These are phyloP conservation scores for Cyclotella distinguenda DNA, from an alignment of 108 stramenopile species.

Conservation along the genomic window DNA sequence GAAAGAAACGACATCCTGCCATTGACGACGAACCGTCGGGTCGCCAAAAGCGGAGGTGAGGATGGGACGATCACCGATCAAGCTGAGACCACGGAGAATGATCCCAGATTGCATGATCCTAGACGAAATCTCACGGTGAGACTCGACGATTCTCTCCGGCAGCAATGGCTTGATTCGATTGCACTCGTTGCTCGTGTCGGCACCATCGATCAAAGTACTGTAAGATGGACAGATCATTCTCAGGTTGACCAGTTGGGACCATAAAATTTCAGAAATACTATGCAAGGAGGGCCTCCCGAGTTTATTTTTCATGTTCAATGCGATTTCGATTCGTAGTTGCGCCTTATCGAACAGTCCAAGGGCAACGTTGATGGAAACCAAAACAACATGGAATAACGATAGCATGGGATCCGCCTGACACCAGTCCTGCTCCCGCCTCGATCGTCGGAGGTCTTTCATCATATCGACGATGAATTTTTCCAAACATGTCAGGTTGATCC, in stretches of 20 bases:
- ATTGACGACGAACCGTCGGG: not conserved
- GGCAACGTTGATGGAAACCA: conserved; percentile 23
- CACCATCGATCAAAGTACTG: not conserved
- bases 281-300: conserved; percentile 10
- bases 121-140: conserved; percentile 22
- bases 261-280: conserved; percentile 29
- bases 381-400: conserved; percentile 26
- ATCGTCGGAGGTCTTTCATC: conserved; percentile 30
- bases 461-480: conserved; percentile 33
- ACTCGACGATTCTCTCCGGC: not conserved
- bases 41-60: conserved; percentile 1
- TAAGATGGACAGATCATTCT: conserved; percentile 17
- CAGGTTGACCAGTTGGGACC: conserved; percentile 34
- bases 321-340: conserved; percentile 28
- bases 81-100: conserved; percentile 11
- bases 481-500: conserved; percentile 21
- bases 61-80: conserved; percentile 18
- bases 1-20: conserved; percentile 16
- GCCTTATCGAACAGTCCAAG: conserved; percentile 39
- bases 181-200: not conserved
- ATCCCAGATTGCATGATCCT: conserved; percentile 16
- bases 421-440: not conserved
- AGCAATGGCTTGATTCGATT: not conserved
- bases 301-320: conserved; percentile 23
- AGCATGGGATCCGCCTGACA: conserved; percentile 23